Base-by-base conservation (phyloP, 2,329 filamentous ascomycete species). In the Cladosporium halotolerans region DNA sequence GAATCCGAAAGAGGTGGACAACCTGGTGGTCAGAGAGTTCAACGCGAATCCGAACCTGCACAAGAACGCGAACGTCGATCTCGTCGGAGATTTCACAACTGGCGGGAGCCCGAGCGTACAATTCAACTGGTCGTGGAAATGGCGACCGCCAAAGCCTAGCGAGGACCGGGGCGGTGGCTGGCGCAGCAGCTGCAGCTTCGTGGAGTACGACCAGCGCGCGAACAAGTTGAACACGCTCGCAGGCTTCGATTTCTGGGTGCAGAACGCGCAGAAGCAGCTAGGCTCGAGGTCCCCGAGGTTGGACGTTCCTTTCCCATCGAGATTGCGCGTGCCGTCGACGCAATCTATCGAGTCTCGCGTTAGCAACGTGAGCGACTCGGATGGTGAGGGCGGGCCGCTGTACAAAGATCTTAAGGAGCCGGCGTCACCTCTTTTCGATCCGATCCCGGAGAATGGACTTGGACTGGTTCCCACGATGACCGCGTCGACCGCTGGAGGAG, bases 121-220 rank as follows among this genome's bases (percentile, higher is more conserved):
- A 33, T 96, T 96, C 67, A 86, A 92, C 59, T 99, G 92, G 90
- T 85, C 86, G 7, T 99, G 93, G 93, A 93, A 86, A 76, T 99
- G 92, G 90, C 89, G 87, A 67, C 89, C 93, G 8, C 93, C 93
- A 36, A 95, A 89, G 76, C 66, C 75, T 11, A 73, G 75, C 13
- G 91, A 96, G 66, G 91, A 96, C 67, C 83, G 82, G 63, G 88
- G 88, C 31, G 89, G 90, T 54, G 93, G 93, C 42, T 99, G 93
- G 92, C 88, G 89, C 66, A 97, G 95, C 67, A 88, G 86, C 63
- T 97, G 93, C 77, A 96, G 89, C 69, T 96, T 99, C 72, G 86
- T 97, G 62, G 93, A 99, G 71, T 99, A 99, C 67, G 91, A 99
- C 71, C 87, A 93, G 66, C 83, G 92, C 61, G 89, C 90, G 33